phyloP scores from a whole-genome alignment of 2,329 filamentous ascomycete species.

The Dichotomopilus funicola region DNA sequence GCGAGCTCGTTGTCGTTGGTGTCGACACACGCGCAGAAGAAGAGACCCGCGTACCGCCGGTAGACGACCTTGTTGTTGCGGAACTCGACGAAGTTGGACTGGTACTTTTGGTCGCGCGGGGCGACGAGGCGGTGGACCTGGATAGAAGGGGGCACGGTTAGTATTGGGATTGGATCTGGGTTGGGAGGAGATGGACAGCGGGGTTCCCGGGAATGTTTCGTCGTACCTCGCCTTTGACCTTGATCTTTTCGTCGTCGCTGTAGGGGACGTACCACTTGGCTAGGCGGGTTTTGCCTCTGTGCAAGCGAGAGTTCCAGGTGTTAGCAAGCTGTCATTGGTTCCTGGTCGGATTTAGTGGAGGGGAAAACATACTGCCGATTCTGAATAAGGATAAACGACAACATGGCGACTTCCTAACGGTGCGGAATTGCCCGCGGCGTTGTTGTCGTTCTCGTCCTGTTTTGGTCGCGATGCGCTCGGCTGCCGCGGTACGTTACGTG shows the following conservation, averaged over 20 bases:
- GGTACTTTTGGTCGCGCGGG: conserved; percentile 97
- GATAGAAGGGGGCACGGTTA: too few relatives aligned
- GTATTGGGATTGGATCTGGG: background rate
- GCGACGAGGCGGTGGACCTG: conserved; percentile 95
- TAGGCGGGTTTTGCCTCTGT: conserved; percentile 91
- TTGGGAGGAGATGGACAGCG: background rate
- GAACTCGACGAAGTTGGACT: conserved; percentile 98
- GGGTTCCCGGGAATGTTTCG: background rate
- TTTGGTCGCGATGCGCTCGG: conserved; percentile 3
- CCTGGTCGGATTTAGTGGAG: background rate
- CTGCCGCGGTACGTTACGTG: too few relatives aligned
- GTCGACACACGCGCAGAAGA: conserved; percentile 99
- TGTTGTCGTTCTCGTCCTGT: background rate
- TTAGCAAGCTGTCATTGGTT: background rate
- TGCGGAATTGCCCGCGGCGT: conserved; percentile 3
- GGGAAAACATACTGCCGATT: conserved; percentile 65
- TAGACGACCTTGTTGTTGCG: conserved; percentile 96
- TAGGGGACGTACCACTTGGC: conserved; percentile 99
- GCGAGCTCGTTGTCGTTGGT: conserved; percentile 98
- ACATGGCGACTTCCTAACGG: conserved; percentile 36
- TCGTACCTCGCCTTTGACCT: conserved; percentile 89
- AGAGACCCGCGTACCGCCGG: conserved; percentile 91
- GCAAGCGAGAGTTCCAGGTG: background rate
- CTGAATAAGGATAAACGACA: conserved; percentile 86
- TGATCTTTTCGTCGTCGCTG: conserved; percentile 98